These are phyloP conservation scores for Singerocomus rubriflavus DNA, from an alignment of 1,284 basidiomycete species.

Conservation along the genomic window DNA sequence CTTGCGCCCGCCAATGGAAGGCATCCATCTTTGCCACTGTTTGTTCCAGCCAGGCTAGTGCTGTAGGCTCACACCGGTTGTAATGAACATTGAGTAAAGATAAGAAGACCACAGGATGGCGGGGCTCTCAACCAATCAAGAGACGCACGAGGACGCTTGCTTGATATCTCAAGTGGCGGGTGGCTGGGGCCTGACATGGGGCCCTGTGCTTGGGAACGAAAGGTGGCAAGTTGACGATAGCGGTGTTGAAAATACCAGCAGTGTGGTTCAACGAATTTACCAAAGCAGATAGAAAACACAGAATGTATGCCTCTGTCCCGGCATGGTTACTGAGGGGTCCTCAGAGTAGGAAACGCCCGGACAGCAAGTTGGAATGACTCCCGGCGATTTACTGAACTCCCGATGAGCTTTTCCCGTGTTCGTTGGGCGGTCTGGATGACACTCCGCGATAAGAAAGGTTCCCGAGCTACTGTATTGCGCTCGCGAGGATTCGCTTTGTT, in stretches of 20 bases:
- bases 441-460: not conserved
- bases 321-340: conserved; percentile 2
- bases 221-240: not conserved
- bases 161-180: not conserved
- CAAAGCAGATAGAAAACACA: not conserved
- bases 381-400: not conserved
- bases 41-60: not conserved
- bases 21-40: not conserved
- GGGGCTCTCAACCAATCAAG: not conserved
- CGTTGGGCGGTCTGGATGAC: not conserved
- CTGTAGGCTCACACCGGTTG: not conserved
- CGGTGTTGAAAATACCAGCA: not conserved
- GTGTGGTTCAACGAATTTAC: not conserved
- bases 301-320: too few species aligned
- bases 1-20: not conserved
- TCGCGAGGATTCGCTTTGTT: not conserved
- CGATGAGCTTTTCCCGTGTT: too few species aligned
- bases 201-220: not conserved
- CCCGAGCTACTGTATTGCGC: not conserved
- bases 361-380: not conserved
- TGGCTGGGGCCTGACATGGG: not conserved
- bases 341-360: not conserved
- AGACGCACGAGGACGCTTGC: not conserved
- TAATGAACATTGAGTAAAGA: not conserved
- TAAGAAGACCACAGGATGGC: not conserved